Conservation (phyloP, 2,329 filamentous ascomycete species). For the Thielaviopsis punctulata region DNA sequence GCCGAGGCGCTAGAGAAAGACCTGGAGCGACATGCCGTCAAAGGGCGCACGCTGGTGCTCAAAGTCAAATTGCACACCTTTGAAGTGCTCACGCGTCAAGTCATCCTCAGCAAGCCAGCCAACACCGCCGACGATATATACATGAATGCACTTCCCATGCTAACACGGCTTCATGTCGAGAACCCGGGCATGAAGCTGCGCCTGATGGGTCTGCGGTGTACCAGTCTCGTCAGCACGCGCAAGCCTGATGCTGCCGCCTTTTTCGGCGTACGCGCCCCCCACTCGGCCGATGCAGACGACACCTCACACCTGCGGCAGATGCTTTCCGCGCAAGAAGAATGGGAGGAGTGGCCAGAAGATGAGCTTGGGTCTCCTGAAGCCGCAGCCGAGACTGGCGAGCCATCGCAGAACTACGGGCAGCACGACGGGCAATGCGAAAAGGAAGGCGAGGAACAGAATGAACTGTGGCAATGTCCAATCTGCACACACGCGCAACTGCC, state of each 20-base stretch:
- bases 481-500: constrained; percentile 61
- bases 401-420: background rate
- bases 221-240: constrained; percentile 71
- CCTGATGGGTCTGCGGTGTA: constrained; percentile 78
- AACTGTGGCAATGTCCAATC: constrained; percentile 75
- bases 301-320: background rate
- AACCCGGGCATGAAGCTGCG: constrained; percentile 62
- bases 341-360: constrained; percentile 53
- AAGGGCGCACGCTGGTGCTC: constrained; percentile 76
- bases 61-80: constrained; percentile 93
- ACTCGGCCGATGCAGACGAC: constrained; percentile 6
- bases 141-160: constrained; percentile 62
- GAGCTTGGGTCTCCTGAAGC: constrained; percentile 27
- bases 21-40: constrained; percentile 60
- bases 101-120: constrained; percentile 55
- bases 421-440: background rate
- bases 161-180: constrained; percentile 70
- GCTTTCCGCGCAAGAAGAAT: constrained; percentile 26
- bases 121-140: constrained; percentile 66
- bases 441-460: too few species aligned
- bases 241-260: constrained; percentile 62
- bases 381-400: constrained; percentile 2
- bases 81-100: constrained; percentile 75
- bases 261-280: constrained; percentile 48
- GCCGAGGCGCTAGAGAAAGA: constrained; percentile 81